Base-by-base conservation (phyloP, 352 stramenopile species). In the Phytopythium helicoides region DNA sequence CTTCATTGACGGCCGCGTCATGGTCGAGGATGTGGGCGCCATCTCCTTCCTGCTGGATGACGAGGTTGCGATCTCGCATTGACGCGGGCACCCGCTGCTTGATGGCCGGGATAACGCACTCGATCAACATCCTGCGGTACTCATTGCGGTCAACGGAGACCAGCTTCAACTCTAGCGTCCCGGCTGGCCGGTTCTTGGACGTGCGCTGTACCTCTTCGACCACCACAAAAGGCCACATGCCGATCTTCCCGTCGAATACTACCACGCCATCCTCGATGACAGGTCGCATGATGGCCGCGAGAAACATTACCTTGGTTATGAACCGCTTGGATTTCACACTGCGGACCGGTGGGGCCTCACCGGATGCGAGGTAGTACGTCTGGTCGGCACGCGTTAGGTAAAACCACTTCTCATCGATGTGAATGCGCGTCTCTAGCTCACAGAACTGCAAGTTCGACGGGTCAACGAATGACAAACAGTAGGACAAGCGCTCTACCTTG, bases 351-450 rank as follows among this genome's bases (percentile, higher is more conserved):
- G 39, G 16, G 5, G 36, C 14, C 35, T 79, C 62, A 2, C 45
- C 47, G 0, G 40, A n/a, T 6, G 62, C 33, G 2, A 69, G 26
- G 26, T 65, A 60, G 12, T 45, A 71, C 0, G 21, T 38, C 4
- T 50, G 55, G 0, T 41, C 39, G 6, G 54, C 26, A 31, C 56
- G 44, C 22, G 51, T 53, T 15, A 76, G 1, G 14, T 62, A 72
- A 31, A 76, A 68, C 46, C 52, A 64, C 33, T 70, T 70, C 33
- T 72, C 62, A 26, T 70, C 56, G 0, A 70, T 47, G 21, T 60
- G 56, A 18, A 70, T 39, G 2, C 22, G 36, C 14, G 55, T 31
- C 19, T 42, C 48, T 10, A 34, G 26, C 16, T 14, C 14, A 25
- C n/a, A 14, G 14, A 45, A 45, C 19, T 14, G 11, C 11, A 22